Evolutionary conservation across 257 asterid genomes (phyloP).

Genomic region (Mitragyna speciosa): DNA sequence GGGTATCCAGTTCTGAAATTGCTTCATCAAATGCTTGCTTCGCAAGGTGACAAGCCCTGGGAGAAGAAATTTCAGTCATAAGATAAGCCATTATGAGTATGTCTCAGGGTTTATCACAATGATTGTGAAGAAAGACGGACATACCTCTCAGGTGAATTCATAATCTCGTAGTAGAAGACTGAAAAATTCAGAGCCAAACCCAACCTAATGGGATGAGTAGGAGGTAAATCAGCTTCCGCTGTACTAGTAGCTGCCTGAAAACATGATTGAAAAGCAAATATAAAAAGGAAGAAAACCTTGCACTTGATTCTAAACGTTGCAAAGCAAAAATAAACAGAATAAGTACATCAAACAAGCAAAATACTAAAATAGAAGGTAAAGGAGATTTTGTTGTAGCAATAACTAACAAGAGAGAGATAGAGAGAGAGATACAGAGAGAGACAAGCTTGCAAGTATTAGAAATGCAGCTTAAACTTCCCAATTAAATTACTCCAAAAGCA

Average conservation of each 20-base stretch:
- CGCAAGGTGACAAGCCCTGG: constrained; percentile 92
- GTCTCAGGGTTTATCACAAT: neutral
- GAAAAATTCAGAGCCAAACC: constrained; percentile 92
- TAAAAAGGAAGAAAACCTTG: neutral
- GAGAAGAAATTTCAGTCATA: constrained; percentile 16
- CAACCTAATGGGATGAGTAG: constrained; percentile 91
- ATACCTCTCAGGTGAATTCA: constrained; percentile 87
- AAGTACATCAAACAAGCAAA: neutral
- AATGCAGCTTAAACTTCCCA: neutral
- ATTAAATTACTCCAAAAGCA: neutral
- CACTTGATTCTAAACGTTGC: neutral
- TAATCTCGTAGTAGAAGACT: constrained; percentile 86
- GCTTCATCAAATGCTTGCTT: constrained; percentile 98
- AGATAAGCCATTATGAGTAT: constrained; percentile 8
- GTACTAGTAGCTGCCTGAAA: constrained; percentile 68
- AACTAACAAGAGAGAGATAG: neutral
- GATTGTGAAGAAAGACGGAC: constrained; percentile 1
- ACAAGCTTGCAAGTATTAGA: neutral
- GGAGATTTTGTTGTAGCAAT: neutral
- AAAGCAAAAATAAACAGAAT: neutral
- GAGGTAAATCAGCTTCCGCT: constrained; percentile 80
- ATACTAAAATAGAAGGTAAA: neutral
- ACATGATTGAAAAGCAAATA: constrained; percentile 1
- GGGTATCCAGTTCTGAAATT: constrained; percentile 77
- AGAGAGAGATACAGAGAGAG: no score